These are phyloP conservation scores for Obelidium mucronatum DNA, from an alignment of 192 early-diverging fungal species.

Conservation along the genomic window DNA sequence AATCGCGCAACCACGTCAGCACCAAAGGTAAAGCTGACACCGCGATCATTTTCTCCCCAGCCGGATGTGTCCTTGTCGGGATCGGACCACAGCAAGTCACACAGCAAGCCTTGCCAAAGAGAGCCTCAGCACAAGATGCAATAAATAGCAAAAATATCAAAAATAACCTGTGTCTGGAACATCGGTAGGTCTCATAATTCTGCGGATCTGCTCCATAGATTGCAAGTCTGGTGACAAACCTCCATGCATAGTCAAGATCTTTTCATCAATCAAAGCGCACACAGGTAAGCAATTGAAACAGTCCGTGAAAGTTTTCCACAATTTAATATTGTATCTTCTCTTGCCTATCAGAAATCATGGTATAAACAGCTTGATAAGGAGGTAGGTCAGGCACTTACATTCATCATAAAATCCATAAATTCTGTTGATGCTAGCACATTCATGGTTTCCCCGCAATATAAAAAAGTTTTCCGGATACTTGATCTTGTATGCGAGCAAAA, in stretches of 20 bases:
- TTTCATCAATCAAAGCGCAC: constrained; percentile 96
- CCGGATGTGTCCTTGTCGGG: constrained; percentile 95
- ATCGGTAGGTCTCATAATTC: constrained; percentile 97
- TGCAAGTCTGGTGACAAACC: constrained; percentile 96
- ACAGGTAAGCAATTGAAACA: constrained; percentile 98
- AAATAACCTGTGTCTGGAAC: constrained; percentile 89
- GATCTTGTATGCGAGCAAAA: constrained; percentile 98
- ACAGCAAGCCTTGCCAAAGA: constrained; percentile 72
- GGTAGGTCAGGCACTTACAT: constrained; percentile 60
- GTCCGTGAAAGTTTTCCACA: constrained; percentile 99
- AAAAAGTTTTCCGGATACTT: constrained; percentile 99
- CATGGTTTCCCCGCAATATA: constrained; percentile 98
- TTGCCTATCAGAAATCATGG: constrained; percentile 67
- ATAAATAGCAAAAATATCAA: not conserved
- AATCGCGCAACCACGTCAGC: constrained; percentile 91
- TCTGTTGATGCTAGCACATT: constrained; percentile 95
- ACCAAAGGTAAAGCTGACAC: constrained; percentile 95
- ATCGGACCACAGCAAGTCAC: constrained; percentile 96
- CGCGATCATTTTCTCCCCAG: constrained; percentile 97
- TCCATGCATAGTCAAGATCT: constrained; percentile 98
- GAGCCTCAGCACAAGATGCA: not conserved
- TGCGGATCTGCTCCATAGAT: constrained; percentile 95
- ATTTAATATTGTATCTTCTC: constrained; percentile 96
- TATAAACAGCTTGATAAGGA: not conserved
- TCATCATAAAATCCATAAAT: constrained; percentile 99